Conservation (phyloP, 345 rosid species). For the Linum lewisii region DNA sequence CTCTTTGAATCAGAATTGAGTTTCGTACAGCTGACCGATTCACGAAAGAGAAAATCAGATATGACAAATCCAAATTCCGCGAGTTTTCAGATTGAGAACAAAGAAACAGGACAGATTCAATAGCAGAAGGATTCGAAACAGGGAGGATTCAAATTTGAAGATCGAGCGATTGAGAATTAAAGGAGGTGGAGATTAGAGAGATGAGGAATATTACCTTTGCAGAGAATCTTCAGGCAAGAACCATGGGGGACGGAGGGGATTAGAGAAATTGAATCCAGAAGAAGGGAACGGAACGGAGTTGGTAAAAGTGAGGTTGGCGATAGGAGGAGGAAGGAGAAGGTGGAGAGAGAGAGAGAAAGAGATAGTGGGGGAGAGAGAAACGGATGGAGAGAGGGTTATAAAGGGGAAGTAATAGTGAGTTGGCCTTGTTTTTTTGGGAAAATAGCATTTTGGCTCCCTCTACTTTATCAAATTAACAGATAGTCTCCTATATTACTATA, state of each 20-base stretch:
- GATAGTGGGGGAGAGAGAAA: constrained; percentile 6
- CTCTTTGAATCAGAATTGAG: not conserved
- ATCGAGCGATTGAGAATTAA: not conserved
- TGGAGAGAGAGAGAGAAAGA: constrained; percentile 10
- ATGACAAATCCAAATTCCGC: not conserved
- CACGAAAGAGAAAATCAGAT: not conserved
- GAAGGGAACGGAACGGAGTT: constrained; percentile 29
- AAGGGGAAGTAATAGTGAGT: not conserved
- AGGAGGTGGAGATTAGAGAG: not conserved
- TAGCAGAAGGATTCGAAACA: not conserved
- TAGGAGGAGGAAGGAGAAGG: not conserved
- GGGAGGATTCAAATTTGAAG: not conserved
- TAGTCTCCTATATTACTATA: no score
- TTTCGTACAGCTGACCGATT: not conserved
- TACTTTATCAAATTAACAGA: no score
- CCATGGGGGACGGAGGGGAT: not conserved
- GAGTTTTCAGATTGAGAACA: not conserved
- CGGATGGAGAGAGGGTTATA: constrained; percentile 30
- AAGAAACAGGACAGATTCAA: not conserved
- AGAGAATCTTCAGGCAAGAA: not conserved
- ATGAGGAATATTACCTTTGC: constrained; percentile 8
- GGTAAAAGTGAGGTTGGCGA: constrained; percentile 9
- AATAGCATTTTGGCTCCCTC: no score
- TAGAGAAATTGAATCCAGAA: not conserved
- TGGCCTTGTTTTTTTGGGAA: no score